Evolutionary conservation across 306 rosid species (phyloP), one percentile per base, ranked within the genome.

Genomic region (Glycyrrhiza uralensis): DNA sequence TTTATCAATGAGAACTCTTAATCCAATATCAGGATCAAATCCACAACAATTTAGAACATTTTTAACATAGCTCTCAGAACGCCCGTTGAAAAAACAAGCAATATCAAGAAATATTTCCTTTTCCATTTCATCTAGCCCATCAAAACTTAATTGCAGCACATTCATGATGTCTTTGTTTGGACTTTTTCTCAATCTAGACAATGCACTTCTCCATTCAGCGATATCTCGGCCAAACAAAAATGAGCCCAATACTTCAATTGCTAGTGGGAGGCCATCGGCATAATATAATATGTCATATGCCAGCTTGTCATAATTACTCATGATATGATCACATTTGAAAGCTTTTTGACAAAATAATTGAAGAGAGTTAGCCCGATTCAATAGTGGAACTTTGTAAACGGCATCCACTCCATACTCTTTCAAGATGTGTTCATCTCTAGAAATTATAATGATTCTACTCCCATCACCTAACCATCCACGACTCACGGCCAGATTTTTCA

Each of bases 11-110:
- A 74, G 71, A 33, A 23, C 44, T 14, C 3, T 23, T 0, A 74
- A n/a, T 49, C 79, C 56, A 63, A 74, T 74, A 0, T 15, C 14
- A n/a, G 72, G 17, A 15, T 36, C 23, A 45, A 74, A 75, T 50
- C 57, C 75, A 23, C 69, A 33, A 57, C 18, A 41, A 4, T 7
- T 2, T 45, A 20, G 32, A 51, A 10, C 2, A 20, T 20, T 22
- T 22, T 10, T 22, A 22, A 51, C 32, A 22, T 51, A 51, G 1
- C 9, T 0, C 30, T 0, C 0, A 0, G 0, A 0, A 8, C 3
- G 0, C 2, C 0, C 1, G 0, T 9, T 0, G 30, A 22, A 51
- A 22, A 20, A 51, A 51, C 58, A 51, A 22, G 58, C 58, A 20
- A 51, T 20, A 51, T 51, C 14, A 9, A 51, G 32, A 51, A 20